Evolutionary conservation across 2,329 filamentous ascomycete genomes (phyloP), one percentile per base, ranked within the genome.

Genomic region (Chaetothyriales sp.): DNA sequence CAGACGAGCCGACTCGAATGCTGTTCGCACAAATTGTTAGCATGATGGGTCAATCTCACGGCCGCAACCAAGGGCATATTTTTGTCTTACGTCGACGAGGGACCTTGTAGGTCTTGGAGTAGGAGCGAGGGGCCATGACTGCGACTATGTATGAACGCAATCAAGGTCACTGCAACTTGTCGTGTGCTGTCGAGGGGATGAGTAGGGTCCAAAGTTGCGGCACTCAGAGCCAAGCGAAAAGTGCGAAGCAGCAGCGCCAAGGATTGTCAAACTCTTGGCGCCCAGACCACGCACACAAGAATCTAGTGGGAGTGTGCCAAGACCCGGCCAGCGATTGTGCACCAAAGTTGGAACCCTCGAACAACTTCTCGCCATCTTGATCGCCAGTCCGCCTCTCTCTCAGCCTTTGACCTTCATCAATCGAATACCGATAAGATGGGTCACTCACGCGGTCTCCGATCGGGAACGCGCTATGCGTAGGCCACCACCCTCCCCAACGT

Each of bases 71-170:
- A 50, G 51, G 4, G 15, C n/a, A 25, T 9, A 10, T 28, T 57
- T 57, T 53, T 45, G 53, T 73, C 73, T 71, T 70, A 75, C 71
- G 90, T 78, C 90, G 85, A 76, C 84, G 80, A 69, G 90, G 89
- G 79, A 94, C 88, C 84, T 94, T 95, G 74, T 93, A 93, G 80
- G 92, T 98, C 87, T 98, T 98, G 72, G 85, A 93, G 79, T 95
- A 95, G 66, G 83, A 84, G 71, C 82, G 75, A 64, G 70, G 71
- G 58, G 70, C 70, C 71, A 73, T 74, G 58, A 63, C 63, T 64
- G 63, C 62, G 53, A 60, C 61, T 53, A 55, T 55, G n/a, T n/a
- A 57, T 58, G 52, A 49, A 59, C 62, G 57, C 60, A 62, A 63
- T 62, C 57, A 59, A 53, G 36, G 48, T 51, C 50, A 51, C 58